Percentiles rank a stretch among this genome's conserved stretches.
Evolutionary conservation across 768 basidiomycete genomes (phyloP).

Genomic region (Kwoniella shandongensis): DNA sequence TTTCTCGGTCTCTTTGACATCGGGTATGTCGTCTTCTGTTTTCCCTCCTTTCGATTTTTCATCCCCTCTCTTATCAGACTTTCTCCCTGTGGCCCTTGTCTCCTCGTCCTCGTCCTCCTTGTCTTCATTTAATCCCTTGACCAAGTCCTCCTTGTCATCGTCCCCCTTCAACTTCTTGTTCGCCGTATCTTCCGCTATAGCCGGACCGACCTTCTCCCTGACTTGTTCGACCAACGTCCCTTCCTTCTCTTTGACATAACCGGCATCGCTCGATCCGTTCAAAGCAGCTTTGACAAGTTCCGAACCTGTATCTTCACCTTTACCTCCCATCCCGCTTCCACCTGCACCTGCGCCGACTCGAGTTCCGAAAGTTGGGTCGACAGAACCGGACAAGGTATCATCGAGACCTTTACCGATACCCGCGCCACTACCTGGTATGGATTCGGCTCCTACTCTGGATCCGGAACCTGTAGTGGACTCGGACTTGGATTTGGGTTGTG

Average conservation of each 20-base stretch:
- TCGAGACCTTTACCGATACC: not conserved
- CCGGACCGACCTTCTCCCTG: slow-evolving; percentile 9
- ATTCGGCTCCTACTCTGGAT: too few relatives aligned
- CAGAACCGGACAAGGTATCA: not conserved
- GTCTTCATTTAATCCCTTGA: too few relatives aligned
- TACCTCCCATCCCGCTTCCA: too few relatives aligned
- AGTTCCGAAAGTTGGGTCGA: too few relatives aligned
- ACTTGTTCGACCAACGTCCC: slow-evolving; percentile 1
- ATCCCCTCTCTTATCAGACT: too few relatives aligned
- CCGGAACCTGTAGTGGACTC: not conserved
- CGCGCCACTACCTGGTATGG: slow-evolving; percentile 2
- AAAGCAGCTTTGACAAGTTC: too few relatives aligned
- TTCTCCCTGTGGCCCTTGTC: too few relatives aligned
- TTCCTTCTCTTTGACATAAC: slow-evolving; percentile 13
- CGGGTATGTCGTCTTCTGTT: not conserved
- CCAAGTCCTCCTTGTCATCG: slow-evolving; percentile 16
- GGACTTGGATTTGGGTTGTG: not conserved
- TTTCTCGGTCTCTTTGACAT: not conserved
- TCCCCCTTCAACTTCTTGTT: slow-evolving; percentile 12
- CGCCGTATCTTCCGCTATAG: slow-evolving; percentile 8
- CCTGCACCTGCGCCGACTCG: too few relatives aligned
- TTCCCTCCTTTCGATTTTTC: not conserved
- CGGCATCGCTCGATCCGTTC: not conserved
- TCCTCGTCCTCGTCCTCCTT: too few relatives aligned
- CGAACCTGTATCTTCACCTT: too few relatives aligned